phyloP scores from a whole-genome alignment of 2,329 filamentous ascomycete genomes.

The Ophiostoma montium region DNA sequence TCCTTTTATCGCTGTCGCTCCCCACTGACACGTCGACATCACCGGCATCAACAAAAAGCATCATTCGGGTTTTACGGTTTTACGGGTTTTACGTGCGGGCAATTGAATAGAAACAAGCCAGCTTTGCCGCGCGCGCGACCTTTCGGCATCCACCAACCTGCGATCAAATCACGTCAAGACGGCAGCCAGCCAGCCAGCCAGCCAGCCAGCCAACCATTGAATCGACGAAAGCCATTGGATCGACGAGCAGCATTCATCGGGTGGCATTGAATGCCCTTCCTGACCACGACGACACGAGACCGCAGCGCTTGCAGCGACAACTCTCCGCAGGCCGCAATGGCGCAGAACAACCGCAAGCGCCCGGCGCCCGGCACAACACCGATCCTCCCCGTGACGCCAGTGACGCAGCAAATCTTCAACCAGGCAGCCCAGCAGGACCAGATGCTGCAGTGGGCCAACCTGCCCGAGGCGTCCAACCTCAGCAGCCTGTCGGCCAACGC shows the following conservation, averaged over 20 bases:
- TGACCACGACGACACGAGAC: neutral
- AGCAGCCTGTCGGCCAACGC: constrained; percentile 22
- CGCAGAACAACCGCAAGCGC: constrained; percentile 51
- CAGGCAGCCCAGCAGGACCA: constrained; percentile 30
- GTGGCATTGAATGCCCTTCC: no score
- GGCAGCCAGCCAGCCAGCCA: no score
- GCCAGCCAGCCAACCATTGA: no score
- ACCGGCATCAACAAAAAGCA: neutral
- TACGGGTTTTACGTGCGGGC: no score
- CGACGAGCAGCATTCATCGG: no score
- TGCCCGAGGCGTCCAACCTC: constrained; percentile 23
- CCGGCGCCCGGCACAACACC: constrained; percentile 58
- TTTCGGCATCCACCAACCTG: no score
- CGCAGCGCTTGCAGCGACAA: neutral
- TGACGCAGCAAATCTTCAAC: constrained; percentile 31
- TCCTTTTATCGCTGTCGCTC: neutral
- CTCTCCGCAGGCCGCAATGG: constrained; percentile 22
- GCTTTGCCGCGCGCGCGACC: no score
- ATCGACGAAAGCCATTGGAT: no score
- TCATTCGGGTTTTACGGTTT: neutral
- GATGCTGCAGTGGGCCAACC: constrained; percentile 30
- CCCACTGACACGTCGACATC: neutral
- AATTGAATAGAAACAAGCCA: neutral
- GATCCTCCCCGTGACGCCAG: constrained; percentile 36
- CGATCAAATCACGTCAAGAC: no score